These are phyloP conservation scores for Puccinellia tenuiflora DNA, from an alignment of 176 grass and related monocot species.

Conservation along the genomic window DNA sequence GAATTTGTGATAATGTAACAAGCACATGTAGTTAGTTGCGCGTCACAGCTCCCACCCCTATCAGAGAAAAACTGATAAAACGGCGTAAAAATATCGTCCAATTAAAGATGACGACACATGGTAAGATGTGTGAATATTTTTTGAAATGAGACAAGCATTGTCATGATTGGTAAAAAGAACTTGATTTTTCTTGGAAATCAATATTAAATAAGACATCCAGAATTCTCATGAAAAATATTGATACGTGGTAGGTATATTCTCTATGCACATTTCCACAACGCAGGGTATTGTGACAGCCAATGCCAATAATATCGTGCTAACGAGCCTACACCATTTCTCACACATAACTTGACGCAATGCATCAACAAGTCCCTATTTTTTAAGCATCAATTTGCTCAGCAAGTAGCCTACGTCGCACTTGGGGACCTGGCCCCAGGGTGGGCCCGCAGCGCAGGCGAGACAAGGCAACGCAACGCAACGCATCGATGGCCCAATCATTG, in stretches of 20 bases:
- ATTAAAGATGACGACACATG: neutral
- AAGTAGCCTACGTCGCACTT: too few relatives aligned
- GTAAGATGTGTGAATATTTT: neutral
- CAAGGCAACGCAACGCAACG: neutral
- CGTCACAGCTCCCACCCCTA: neutral
- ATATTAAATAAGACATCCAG: neutral
- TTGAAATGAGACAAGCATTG: neutral
- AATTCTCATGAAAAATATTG: too few relatives aligned
- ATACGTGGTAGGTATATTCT: too few relatives aligned
- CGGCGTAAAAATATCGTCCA: accelerated
- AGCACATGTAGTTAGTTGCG: neutral
- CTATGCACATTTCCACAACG: too few relatives aligned
- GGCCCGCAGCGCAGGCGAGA: neutral
- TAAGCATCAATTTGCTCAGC: neutral
- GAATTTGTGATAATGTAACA: neutral
- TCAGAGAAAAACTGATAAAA: neutral
- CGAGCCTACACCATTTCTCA: neutral
- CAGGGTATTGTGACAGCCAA: neutral
- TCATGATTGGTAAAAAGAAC: too few relatives aligned
- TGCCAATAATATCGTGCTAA: neutral
- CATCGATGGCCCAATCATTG: constrained; percentile 25
- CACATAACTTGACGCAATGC: neutral
- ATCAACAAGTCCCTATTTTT: neutral
- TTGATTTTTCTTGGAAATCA: neutral
- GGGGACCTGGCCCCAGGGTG: too few relatives aligned